Evolutionary conservation across 2,329 filamentous ascomycete genomes (phyloP).

Genomic region (Biscogniauxia mediterranea): DNA sequence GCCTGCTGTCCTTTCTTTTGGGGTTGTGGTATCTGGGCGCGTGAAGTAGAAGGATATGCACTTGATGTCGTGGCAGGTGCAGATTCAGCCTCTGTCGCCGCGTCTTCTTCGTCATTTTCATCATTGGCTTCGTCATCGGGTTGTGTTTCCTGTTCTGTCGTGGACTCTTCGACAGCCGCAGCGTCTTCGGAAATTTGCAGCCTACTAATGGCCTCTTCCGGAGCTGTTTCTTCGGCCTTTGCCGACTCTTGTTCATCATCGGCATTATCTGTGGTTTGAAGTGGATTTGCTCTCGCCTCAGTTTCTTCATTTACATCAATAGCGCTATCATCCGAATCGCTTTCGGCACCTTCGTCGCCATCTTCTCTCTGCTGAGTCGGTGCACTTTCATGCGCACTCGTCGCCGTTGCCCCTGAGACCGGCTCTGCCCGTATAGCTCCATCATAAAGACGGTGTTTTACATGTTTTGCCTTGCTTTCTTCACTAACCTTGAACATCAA

Average conservation of each 20-base stretch:
- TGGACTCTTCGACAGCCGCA: neutral
- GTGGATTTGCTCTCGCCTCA: constrained; percentile 33
- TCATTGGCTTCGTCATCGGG: constrained; percentile 28
- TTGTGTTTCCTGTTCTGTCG: constrained; percentile 19
- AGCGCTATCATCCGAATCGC: constrained; percentile 33
- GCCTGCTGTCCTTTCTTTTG: constrained; percentile 45
- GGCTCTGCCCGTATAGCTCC: constrained; percentile 12
- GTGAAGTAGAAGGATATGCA: constrained; percentile 33
- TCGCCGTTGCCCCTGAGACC: constrained; percentile 9
- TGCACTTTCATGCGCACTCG: constrained; percentile 1
- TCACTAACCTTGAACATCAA: constrained; percentile 87
- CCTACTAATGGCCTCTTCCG: constrained; percentile 18
- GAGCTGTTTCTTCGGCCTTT: constrained; percentile 28
- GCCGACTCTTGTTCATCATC: constrained; percentile 37
- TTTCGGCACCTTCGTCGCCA: constrained; percentile 29
- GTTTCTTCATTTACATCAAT: constrained; percentile 30
- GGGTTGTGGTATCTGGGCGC: constrained; percentile 25
- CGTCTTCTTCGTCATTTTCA: constrained; percentile 40
- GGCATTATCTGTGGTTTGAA: constrained; percentile 29
- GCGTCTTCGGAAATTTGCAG: constrained; percentile 19
- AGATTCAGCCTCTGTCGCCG: constrained; percentile 16
- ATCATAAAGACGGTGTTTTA: constrained; percentile 62
- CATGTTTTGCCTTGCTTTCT: constrained; percentile 77
- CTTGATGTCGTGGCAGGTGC: constrained; percentile 28
- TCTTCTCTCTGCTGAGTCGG: constrained; percentile 20